Evolutionary conservation across 257 asterid species (phyloP).

Genomic region (Scutellaria barbata): DNA sequence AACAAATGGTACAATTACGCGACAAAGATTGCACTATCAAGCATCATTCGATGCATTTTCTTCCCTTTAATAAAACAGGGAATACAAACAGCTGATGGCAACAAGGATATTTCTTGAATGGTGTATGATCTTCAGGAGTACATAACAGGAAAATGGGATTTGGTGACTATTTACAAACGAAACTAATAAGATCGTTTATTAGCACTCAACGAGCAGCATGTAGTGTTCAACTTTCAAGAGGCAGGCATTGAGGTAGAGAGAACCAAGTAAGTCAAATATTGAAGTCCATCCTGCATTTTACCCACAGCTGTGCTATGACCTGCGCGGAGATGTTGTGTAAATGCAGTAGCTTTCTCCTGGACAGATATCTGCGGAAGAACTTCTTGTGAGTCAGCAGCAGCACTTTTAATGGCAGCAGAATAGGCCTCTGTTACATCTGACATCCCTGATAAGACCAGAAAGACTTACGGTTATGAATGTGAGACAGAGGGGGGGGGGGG

Average conservation of each 20-base stretch:
- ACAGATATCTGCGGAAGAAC: slow-evolving; percentile 55
- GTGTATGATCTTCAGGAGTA: background rate
- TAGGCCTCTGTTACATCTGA: slow-evolving; percentile 88
- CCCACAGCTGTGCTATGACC: slow-evolving; percentile 72
- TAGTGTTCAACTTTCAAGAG: slow-evolving; percentile 42
- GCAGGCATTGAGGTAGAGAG: slow-evolving; percentile 78
- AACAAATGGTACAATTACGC: background rate
- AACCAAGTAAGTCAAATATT: slow-evolving; percentile 64
- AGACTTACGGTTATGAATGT: background rate
- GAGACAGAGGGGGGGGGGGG: background rate
- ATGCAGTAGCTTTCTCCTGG: slow-evolving; percentile 64
- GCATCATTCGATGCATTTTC: slow-evolving; percentile 28
- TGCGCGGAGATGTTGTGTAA: slow-evolving; percentile 62
- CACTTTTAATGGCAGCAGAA: slow-evolving; percentile 63
- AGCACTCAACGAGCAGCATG: slow-evolving; percentile 3
- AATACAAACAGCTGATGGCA: slow-evolving; percentile 16
- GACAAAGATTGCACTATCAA: slow-evolving; percentile 10
- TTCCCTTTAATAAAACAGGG: slow-evolving; percentile 59
- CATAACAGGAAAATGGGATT: slow-evolving; percentile 15
- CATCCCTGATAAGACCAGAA: slow-evolving; percentile 60
- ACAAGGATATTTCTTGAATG: slow-evolving; percentile 29
- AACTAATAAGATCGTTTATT: slow-evolving; percentile 12
- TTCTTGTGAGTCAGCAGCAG: slow-evolving; percentile 53
- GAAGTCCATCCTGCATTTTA: slow-evolving; percentile 89
- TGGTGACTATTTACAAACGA: slow-evolving; percentile 52